A percentile compares a stretch with the other conserved stretches of the same genome.
These are phyloP conservation scores for Cryptococcus depauperatus DNA, from an alignment of 1,284 basidiomycete genomes.

Conservation along the genomic window DNA sequence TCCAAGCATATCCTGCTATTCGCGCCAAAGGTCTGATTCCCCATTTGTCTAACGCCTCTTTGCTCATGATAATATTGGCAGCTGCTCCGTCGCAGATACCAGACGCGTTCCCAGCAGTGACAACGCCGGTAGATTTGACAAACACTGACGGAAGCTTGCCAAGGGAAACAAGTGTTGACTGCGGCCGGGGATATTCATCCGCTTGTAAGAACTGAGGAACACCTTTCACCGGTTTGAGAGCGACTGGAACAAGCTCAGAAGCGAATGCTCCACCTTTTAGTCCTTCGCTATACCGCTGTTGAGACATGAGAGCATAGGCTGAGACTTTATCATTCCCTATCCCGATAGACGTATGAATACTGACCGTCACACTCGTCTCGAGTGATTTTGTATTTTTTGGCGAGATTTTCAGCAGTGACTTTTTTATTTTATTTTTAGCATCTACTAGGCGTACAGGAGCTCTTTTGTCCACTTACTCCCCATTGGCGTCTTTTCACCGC, in stretches of 20 bases:
- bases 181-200: slow-evolving; percentile 52
- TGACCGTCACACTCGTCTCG: slow-evolving; percentile 50
- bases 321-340: neutral
- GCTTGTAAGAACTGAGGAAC: slow-evolving; percentile 31
- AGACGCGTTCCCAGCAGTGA: slow-evolving; percentile 51
- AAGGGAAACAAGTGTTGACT: slow-evolving; percentile 46
- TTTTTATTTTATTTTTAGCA: no score
- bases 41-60: slow-evolving; percentile 46
- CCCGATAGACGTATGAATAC: neutral
- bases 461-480: slow-evolving; percentile 43
- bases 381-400: slow-evolving; percentile 50
- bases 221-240: slow-evolving; percentile 44
- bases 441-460: no score
- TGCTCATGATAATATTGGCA: slow-evolving; percentile 51
- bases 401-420: slow-evolving; percentile 53
- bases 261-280: slow-evolving; percentile 49
- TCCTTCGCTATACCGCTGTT: slow-evolving; percentile 50
- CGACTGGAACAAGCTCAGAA: slow-evolving; percentile 50
- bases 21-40: slow-evolving; percentile 49
- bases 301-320: slow-evolving; percentile 51
- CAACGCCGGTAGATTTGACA: slow-evolving; percentile 48
- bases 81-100: slow-evolving; percentile 54
- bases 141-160: slow-evolving; percentile 49
- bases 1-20: slow-evolving; percentile 49
- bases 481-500: slow-evolving; percentile 48